Evolutionary conservation across 225 moss, liverwort and hornwort species (phyloP).

Genomic region (Sphagnum tenellum): DNA sequence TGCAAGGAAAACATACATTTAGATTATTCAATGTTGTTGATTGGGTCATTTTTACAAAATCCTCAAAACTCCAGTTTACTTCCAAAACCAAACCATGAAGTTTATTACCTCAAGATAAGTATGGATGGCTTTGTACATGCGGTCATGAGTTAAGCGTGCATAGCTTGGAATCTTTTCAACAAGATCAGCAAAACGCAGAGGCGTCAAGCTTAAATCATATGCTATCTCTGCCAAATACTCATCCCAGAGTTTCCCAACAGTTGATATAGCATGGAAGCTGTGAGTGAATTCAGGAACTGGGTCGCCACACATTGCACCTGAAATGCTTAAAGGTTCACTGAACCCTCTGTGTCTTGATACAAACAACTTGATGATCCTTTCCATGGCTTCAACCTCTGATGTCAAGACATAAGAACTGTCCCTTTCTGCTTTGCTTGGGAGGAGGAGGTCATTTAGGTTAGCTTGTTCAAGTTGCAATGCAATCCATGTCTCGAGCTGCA

Average conservation of each 20-base stretch:
- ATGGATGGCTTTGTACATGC: slow-evolving; percentile 71
- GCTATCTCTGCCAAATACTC: slow-evolving; percentile 68
- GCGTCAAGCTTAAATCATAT: slow-evolving; percentile 33
- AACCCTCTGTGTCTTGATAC: slow-evolving; percentile 54
- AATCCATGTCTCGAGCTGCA: slow-evolving; percentile 38
- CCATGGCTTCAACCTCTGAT: slow-evolving; percentile 36
- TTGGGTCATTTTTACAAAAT: too few relatives aligned
- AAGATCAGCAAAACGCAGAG: slow-evolving; percentile 55
- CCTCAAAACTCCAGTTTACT: too few relatives aligned
- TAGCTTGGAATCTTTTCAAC: slow-evolving; percentile 59
- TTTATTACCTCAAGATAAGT: slow-evolving; percentile 61
- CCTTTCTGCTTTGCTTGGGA: slow-evolving; percentile 44
- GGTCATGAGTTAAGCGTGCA: slow-evolving; percentile 73
- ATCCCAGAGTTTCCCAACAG: slow-evolving; percentile 85
- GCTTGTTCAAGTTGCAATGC: slow-evolving; percentile 55
- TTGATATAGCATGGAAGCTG: slow-evolving; percentile 38
- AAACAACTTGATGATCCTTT: slow-evolving; percentile 40
- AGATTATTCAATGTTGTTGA: too few relatives aligned
- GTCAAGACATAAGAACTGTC: slow-evolving; percentile 13
- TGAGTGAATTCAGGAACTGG: slow-evolving; percentile 23
- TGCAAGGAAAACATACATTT: slow-evolving; percentile 10
- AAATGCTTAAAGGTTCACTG: slow-evolving; percentile 22
- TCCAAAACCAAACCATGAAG: too few relatives aligned
- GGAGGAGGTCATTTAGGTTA: slow-evolving; percentile 49
- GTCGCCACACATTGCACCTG: slow-evolving; percentile 8